These are phyloP conservation scores for Beta macrorhiza DNA, from an alignment of 179 eudicot species.

Conservation along the genomic window DNA sequence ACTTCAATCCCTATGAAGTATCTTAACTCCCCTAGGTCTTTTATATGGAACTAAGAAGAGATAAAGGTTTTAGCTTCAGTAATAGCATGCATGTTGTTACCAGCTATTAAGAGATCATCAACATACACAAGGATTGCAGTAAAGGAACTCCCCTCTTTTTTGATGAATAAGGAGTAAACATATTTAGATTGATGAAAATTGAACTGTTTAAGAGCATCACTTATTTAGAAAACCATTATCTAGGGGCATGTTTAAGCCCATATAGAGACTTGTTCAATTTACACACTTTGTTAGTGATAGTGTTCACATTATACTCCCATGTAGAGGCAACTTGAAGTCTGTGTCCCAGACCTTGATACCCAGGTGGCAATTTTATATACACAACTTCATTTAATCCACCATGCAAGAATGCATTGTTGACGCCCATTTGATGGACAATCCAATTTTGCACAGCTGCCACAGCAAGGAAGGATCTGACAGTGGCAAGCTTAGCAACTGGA, in stretches of 20 bases:
- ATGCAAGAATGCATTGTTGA: too few species aligned
- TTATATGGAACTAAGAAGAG: neutral
- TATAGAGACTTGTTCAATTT: neutral
- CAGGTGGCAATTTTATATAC: too few species aligned
- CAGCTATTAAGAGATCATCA: neutral
- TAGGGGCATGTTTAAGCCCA: neutral
- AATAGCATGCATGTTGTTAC: neutral
- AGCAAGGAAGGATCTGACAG: too few species aligned
- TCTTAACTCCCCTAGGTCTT: neutral
- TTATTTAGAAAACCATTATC: neutral
- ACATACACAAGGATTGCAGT: neutral
- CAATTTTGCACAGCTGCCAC: too few species aligned
- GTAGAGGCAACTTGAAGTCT: neutral
- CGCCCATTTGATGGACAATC: too few species aligned
- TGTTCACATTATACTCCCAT: too few species aligned
- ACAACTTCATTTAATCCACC: too few species aligned
- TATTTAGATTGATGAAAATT: neutral
- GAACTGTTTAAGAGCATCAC: neutral
- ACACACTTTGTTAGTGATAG: neutral
- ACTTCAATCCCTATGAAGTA: too few species aligned
- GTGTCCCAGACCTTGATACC: neutral
- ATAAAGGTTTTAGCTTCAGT: neutral
- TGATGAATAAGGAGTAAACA: neutral
- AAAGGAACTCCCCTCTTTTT: neutral
- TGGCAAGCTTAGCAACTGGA: too few species aligned